Percentiles rank a stretch among this genome's conserved stretches.
phyloP scores from a whole-genome alignment of 768 basidiomycete species.

The Leccinum subtestaceum region DNA sequence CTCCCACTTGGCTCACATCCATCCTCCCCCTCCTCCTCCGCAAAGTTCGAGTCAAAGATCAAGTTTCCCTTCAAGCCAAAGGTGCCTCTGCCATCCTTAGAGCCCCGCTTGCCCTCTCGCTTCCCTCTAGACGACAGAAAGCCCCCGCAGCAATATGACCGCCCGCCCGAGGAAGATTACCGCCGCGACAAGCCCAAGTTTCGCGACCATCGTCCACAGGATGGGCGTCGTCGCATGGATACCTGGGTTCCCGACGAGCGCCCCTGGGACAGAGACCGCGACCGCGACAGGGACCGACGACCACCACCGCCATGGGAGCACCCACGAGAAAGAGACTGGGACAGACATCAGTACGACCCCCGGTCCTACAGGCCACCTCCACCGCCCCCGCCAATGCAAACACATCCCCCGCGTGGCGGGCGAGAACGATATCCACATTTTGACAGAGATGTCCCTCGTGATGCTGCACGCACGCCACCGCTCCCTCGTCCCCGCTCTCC shows the following conservation, averaged over 20 bases:
- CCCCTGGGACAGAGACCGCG: conserved; percentile 20
- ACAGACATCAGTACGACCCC: conserved; percentile 19
- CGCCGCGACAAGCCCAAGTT: conserved; percentile 30
- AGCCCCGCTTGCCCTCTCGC: conserved; percentile 35
- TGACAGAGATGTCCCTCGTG: conserved; percentile 24
- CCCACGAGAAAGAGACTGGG: conserved; percentile 25
- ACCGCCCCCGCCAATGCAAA: conserved; percentile 4
- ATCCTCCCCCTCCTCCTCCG: conserved; percentile 33
- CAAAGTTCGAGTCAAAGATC: conserved; percentile 46
- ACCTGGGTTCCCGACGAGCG: conserved; percentile 30
- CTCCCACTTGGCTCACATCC: conserved; percentile 16
- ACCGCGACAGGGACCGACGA: conserved; percentile 30
- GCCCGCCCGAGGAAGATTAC: conserved; percentile 46
- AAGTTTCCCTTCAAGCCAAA: conserved; percentile 75
- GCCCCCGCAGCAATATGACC: conserved; percentile 33
- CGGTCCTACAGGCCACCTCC: conserved; percentile 20
- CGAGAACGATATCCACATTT: conserved; percentile 25
- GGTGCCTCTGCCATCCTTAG: conserved; percentile 3
- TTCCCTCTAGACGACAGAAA: conserved; percentile 25
- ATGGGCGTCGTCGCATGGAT: conserved; percentile 25
- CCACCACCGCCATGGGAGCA: conserved; percentile 19
- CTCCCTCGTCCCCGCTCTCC: conserved; percentile 23
- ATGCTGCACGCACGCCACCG: conserved; percentile 22
- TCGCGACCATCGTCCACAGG: conserved; percentile 22
- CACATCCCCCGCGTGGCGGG: conserved; percentile 14